Base-by-base conservation (phyloP, 305 asterid genomes). In the Fraxinus greggii region DNA sequence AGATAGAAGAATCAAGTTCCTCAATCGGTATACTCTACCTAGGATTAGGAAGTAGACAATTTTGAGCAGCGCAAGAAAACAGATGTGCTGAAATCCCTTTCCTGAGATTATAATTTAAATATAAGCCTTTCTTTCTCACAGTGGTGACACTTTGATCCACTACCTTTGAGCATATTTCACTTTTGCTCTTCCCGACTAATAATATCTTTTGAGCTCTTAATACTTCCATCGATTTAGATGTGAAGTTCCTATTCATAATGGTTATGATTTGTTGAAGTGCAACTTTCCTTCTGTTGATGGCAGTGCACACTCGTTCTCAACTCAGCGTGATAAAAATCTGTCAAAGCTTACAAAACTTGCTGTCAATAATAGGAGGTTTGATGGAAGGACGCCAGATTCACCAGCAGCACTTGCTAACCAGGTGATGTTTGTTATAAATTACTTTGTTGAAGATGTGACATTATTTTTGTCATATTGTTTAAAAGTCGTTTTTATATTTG, bases 301-400 rank as follows among this genome's bases (percentile, higher is more conserved):
- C 81, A 61, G 90, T 59, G 86, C 99, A 65, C 97, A 90, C 81
- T 91, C 99, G 24, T 90, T 81, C 89, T 88, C 98, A 65, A 90
- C 94, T 1, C 91, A 83, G 83, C 98, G 98, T 61, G 99, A 94
- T 36, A 94, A 84, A 86, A 91, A 88, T 86, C 78, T 90, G n/a
- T 29, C 86, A 40, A 92, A 90, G 90, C 94, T 94, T 86, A 88
- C 99, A 72, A 96, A 89, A 85, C 98, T 96, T 87, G 92, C 94
- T 63, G 94, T 96, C 70, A 89, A 92, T 85, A 91, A 80, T 89
- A 84, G 92, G 81, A 92, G 97, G 85, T 93, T 84, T 78, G 97
- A 94, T 85, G 97, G 87, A 77, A 90, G 98, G 87, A 86, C 87
- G 80, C 99, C 97, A 42, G 97, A 90, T 92, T 96, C 99, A 82